Conservation (phyloP, 2,329 filamentous ascomycete species). For the Trichoderma sp. region DNA sequence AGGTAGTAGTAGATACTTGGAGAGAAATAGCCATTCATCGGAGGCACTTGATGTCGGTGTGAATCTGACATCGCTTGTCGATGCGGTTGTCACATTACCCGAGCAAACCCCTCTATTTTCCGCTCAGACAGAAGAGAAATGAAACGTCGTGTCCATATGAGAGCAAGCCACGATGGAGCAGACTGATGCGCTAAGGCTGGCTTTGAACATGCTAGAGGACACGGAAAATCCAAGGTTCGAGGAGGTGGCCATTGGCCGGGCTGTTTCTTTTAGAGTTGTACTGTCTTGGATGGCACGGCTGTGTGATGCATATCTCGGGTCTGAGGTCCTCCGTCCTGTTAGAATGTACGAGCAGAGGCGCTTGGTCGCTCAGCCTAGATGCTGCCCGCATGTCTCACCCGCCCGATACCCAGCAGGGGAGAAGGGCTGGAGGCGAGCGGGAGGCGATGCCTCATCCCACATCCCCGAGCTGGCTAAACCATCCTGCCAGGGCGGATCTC, state of each 20-base stretch:
- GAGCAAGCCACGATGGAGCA: not conserved
- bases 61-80: not conserved
- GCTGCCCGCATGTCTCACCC: constrained; percentile 14
- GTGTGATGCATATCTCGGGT: constrained; percentile 20
- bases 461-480: not conserved
- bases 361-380: not conserved
- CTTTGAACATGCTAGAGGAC: not conserved
- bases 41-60: not conserved
- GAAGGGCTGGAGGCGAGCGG: not conserved
- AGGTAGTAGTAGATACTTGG: too few relatives aligned
- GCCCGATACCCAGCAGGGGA: not conserved
- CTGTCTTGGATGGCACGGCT: constrained; percentile 12
- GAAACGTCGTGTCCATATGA: not conserved
- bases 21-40: not conserved
- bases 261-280: constrained; percentile 11
- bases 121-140: not conserved
- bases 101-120: not conserved
- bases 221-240: not conserved
- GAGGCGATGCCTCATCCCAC: not conserved
- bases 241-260: not conserved
- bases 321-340: not conserved
- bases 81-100: not conserved
- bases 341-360: not conserved
- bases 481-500: constrained; percentile 11
- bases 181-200: not conserved